Conservation (phyloP, 345 rosid genomes). For the Adansonia digitata region DNA sequence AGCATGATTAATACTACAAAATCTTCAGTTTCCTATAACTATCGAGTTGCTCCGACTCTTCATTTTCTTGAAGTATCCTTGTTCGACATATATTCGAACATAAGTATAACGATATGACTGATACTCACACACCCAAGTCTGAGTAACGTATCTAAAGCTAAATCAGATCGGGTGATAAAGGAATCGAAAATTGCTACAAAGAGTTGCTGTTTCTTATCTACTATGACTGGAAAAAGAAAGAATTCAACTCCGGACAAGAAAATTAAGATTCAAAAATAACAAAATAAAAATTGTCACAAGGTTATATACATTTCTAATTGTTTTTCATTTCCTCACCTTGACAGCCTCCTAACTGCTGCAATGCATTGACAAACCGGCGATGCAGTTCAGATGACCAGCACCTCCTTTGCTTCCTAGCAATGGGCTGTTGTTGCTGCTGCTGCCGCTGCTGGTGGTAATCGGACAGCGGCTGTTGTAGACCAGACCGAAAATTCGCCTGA, state of each 20-base stretch:
- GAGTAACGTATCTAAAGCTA: neutral
- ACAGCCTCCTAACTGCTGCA: slow-evolving; percentile 86
- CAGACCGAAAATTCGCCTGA: slow-evolving; percentile 31
- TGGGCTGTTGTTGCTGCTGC: slow-evolving; percentile 43
- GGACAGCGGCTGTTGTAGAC: slow-evolving; percentile 26
- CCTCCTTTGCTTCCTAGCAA: slow-evolving; percentile 77
- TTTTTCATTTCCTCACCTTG: slow-evolving; percentile 41
- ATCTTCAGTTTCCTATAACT: neutral
- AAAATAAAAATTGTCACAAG: neutral
- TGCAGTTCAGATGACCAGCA: slow-evolving; percentile 92
- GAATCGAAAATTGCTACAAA: neutral
- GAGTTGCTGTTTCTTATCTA: neutral
- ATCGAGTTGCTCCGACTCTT: too few relatives aligned
- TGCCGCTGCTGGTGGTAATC: slow-evolving; percentile 23
- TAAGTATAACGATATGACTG: neutral
- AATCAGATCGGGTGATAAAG: neutral
- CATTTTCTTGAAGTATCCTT: too few relatives aligned
- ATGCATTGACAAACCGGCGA: slow-evolving; percentile 70
- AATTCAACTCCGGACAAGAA: neutral
- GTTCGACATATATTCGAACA: too few relatives aligned
- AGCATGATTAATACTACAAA: neutral
- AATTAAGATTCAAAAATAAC: neutral
- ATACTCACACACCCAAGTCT: neutral
- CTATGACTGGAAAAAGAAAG: neutral
- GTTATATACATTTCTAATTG: neutral